A percentile compares a stretch with the other conserved stretches of the same genome.
These are phyloP conservation scores for Farysia itapuensis DNA, from an alignment of 1,284 basidiomycete genomes.

Conservation along the genomic window DNA sequence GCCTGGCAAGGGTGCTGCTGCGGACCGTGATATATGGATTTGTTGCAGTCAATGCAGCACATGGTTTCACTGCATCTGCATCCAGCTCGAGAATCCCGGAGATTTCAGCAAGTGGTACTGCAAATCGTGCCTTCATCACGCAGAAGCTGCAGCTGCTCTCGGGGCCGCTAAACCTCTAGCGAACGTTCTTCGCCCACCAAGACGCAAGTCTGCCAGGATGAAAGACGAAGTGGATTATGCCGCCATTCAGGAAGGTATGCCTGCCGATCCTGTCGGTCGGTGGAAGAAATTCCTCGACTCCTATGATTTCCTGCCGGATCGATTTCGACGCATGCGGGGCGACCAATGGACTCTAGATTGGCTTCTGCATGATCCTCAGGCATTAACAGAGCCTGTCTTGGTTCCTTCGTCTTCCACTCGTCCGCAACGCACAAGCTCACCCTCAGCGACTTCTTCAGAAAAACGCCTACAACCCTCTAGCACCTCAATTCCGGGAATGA, in stretches of 20 bases:
- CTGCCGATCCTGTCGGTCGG: conserved; percentile 41
- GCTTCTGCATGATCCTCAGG: conserved; percentile 26
- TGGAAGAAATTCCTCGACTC: conserved; percentile 36
- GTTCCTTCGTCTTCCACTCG: conserved; percentile 16
- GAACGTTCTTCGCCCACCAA: conserved; percentile 27
- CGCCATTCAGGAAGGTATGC: conserved; percentile 47
- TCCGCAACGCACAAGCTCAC: conserved; percentile 2
- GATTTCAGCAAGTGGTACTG: conserved; percentile 49
- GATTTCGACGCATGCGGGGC: conserved; percentile 31
- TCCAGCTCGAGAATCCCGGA: conserved; percentile 31
- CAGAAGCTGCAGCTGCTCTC: conserved; percentile 11
- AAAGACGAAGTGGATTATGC: conserved; percentile 45
- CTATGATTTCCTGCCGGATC: conserved; percentile 22
- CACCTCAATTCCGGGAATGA: conserved; percentile 65
- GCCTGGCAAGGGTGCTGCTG: conserved; percentile 29
- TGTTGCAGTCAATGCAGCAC: conserved; percentile 45
- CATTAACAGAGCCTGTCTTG: conserved; percentile 30
- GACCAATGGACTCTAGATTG: conserved; percentile 45
- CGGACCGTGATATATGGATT: conserved; percentile 41
- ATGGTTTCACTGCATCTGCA: conserved; percentile 50
- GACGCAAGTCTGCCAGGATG: conserved; percentile 29
- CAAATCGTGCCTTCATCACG: conserved; percentile 20
- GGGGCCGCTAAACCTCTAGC: conserved; percentile 7
- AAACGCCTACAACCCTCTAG: conserved; percentile 8
- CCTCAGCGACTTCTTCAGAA: too few species aligned